Base-by-base conservation (phyloP, 2,329 filamentous ascomycete genomes). In the Ophiostoma sp. region DNA sequence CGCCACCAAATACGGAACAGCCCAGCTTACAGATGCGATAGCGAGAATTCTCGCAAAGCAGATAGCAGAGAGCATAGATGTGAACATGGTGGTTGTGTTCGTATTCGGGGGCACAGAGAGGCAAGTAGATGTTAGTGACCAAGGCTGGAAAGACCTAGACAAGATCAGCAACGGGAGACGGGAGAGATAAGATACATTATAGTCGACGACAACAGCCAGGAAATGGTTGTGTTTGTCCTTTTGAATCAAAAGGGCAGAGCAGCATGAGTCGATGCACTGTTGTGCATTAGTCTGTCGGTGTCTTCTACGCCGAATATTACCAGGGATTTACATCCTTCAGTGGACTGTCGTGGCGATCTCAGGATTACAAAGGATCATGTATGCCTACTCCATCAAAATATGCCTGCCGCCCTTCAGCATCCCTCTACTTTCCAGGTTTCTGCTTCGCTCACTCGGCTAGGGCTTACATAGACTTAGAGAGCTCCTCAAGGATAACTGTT, bases 261-360 rank as follows among this genome's bases (percentile, higher is more conserved):
- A 27, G 27, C 27, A 27, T 27, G 27, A 27, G 27, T 27, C 27
- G 27, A 27, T 27, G 27, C 27, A 27, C 27, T 27, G 27, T 27
- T 27, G 27, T 27, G 27, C 27, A 27, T 27, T 27, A 27, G 27
- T 27, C 27, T 27, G 27, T 27, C 27, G 27, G 27, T 27, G 27
- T 27, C 27, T 27, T 27, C 27, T 11, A n/a, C n/a, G 27, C 49
- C 49, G 6, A 27, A 9, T 27, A 55, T 18, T 14, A 27, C 49
- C 27, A 27, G 27, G 27, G 27, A 27, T 27, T 27, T 27, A 27
- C 27, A 27, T 27, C 27, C 49, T 55, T 3, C 9, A 55, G 58
- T 67, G 8, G 66, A 67, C 44, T 55, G 66, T 58, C 55, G 9
- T 67, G 66, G 41, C 42, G 42, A 63, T 67, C 14, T 63, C 42